Evolutionary conservation across 176 grass and related monocot genomes (phyloP), one percentile per base, ranked within the genome.

Genomic region (Carex kokanica): DNA sequence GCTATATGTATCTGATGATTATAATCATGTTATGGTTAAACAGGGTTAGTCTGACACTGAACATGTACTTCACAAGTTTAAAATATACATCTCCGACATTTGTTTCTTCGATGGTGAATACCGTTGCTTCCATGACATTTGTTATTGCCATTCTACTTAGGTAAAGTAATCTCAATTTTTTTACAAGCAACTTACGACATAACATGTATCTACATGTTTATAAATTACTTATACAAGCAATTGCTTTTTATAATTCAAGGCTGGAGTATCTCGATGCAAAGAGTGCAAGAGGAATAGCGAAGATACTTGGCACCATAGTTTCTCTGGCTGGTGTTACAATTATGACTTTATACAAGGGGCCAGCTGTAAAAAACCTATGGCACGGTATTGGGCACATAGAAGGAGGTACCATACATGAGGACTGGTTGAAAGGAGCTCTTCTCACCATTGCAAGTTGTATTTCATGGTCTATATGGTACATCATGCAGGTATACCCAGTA

Each of bases 301-400:
- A 95, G 83, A 72, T 93, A 51, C 73, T 90, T 0, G 96, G 93
- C 2, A 95, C 96, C 0, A 60, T 88, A 40, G 75, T 91, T 45
- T 98, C 93, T 0, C 85, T 98, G 29, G 91, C 87, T 1, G 93
- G 96, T 3, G 96, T 91, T 49, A 98, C 92, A 82, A 86, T 84
- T 78, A 99, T 99, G 93, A 99, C 96, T 21, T 56, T 98, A 24
- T 98, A 95, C 82, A 98, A 93, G 77, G 96, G 93, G 2, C 82
- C 91, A 11, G 82, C 84, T 23, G 54, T 90, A 20, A 55, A 23
- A 58, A 91, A 78, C 75, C 73, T 85, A 0, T 90, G 89, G 95
- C 89, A 21, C 16, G 88, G 90, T 32, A 83, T 89, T 10, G 67
- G 94, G 23, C 84, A 73, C 67, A 90, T 95, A 43, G 82, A 79